A percentile compares a stretch with the other conserved stretches of the same genome.
Conservation (phyloP, 352 stramenopile genomes). For the Lagenidium giganteum region DNA sequence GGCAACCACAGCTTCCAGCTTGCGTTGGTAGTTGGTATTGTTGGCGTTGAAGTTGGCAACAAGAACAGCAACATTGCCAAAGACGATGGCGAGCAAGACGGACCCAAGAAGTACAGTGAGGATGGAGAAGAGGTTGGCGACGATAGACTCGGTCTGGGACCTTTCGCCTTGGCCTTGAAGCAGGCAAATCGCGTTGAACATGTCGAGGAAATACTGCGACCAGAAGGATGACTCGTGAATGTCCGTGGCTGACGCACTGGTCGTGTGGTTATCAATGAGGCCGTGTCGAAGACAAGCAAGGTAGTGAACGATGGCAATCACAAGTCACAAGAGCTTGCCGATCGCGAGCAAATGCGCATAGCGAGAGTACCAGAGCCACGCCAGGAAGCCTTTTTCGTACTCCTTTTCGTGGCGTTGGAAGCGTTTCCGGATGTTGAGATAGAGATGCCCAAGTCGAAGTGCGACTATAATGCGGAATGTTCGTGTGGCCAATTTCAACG, state of each 20-base stretch:
- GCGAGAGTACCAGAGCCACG: constrained; percentile 24
- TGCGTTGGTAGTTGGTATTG: constrained; percentile 24
- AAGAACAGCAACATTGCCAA: constrained; percentile 8
- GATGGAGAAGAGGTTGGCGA: constrained; percentile 27
- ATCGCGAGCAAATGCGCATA: constrained; percentile 15
- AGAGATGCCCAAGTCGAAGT: too few species aligned
- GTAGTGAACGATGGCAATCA: constrained; percentile 24
- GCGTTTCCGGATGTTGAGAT: background rate
- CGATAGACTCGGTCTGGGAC: constrained; percentile 5
- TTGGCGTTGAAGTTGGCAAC: constrained; percentile 17
- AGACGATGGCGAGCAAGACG: constrained; percentile 14
- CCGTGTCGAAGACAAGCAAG: constrained; percentile 23
- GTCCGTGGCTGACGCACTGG: background rate
- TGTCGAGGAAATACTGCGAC: constrained; percentile 10
- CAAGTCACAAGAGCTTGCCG: constrained; percentile 14
- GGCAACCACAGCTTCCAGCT: constrained; percentile 29
- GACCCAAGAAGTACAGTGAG: constrained; percentile 16
- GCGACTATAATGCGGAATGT: too few species aligned
- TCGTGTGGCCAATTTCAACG: too few species aligned
- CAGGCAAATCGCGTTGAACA: constrained; percentile 12
- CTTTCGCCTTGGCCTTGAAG: constrained; percentile 11
- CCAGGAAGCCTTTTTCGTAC: constrained; percentile 3
- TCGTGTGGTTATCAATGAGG: constrained; percentile 6
- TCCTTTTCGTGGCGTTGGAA: background rate
- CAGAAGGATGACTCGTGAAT: constrained; percentile 1